Conservation (phyloP, 257 asterid genomes). For the Haberlea rhodopensis region DNA sequence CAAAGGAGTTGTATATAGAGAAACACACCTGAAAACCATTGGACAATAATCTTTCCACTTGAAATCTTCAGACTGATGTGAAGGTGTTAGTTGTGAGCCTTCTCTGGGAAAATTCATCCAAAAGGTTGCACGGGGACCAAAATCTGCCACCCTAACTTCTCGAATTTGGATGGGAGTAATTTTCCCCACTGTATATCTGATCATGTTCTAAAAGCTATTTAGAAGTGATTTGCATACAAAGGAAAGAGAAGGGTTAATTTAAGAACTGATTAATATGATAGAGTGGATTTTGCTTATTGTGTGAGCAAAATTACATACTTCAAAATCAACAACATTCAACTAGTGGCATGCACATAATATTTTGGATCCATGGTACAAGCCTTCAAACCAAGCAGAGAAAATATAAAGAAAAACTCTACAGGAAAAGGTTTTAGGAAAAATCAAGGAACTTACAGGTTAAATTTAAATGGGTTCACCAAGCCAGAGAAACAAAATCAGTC, state of each 20-base stretch:
- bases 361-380: background rate
- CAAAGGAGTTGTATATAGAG: background rate
- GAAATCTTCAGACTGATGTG: slow-evolving; percentile 94
- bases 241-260: background rate
- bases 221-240: slow-evolving; percentile 25
- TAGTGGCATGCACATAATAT: slow-evolving; percentile 6
- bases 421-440: background rate
- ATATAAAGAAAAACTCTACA: background rate
- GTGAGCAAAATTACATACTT: slow-evolving; percentile 10
- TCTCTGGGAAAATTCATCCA: slow-evolving; percentile 94
- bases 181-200: slow-evolving; percentile 95
- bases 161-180: slow-evolving; percentile 96
- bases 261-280: slow-evolving; percentile 8
- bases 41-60: slow-evolving; percentile 99
- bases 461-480: background rate
- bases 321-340: slow-evolving; percentile 21
- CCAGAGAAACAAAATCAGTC: background rate
- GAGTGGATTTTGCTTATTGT: background rate
- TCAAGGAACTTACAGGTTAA: background rate
- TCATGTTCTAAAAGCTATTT: slow-evolving; percentile 29
- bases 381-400: slow-evolving; percentile 10
- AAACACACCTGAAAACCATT: slow-evolving; percentile 88
- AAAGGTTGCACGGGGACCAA: slow-evolving; percentile 85
- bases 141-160: slow-evolving; percentile 83
- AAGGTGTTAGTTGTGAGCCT: slow-evolving; percentile 89